Evolutionary conservation across 768 basidiomycete genomes (phyloP).

Genomic region (Suillus lakei): DNA sequence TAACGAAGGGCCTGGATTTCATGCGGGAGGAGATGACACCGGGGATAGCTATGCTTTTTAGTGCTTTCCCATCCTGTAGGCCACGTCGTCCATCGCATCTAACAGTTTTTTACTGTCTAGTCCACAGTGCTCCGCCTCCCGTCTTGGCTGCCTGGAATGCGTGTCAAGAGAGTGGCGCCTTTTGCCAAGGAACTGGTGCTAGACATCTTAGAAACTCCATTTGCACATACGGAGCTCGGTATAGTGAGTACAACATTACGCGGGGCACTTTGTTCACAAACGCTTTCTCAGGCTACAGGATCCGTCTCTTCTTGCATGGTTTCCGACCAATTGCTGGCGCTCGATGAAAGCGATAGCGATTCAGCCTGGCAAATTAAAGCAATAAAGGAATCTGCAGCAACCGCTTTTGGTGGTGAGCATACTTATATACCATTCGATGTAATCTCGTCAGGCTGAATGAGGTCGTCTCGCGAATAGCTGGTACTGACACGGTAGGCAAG

Average conservation of each 20-base stretch:
- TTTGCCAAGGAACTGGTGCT: not conserved
- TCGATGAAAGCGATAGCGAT: not conserved
- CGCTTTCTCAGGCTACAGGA: not conserved
- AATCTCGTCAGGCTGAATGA: not conserved
- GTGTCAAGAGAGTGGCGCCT: constrained; percentile 6
- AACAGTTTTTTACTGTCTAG: not conserved
- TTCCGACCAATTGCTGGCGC: not conserved
- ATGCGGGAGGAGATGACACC: not conserved
- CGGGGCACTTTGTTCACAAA: not conserved
- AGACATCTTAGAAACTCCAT: constrained; percentile 11
- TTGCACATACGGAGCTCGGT: constrained; percentile 2
- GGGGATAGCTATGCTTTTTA: constrained; percentile 1
- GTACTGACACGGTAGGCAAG: constrained; percentile 6
- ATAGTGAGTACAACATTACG: constrained; percentile 1
- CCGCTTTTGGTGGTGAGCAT: constrained; percentile 7
- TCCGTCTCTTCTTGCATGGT: constrained; percentile 2
- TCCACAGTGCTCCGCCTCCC: constrained; percentile 12
- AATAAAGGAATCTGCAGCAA: constrained; percentile 7
- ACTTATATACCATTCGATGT: not conserved
- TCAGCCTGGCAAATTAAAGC: not conserved
- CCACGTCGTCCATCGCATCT: not conserved
- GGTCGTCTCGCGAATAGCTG: not conserved
- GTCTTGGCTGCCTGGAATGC: constrained; percentile 16
- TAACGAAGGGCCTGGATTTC: not conserved
- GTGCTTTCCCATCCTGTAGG: constrained; percentile 13